Conservation (phyloP, 257 asterid species). For the Fraxinus americana region DNA sequence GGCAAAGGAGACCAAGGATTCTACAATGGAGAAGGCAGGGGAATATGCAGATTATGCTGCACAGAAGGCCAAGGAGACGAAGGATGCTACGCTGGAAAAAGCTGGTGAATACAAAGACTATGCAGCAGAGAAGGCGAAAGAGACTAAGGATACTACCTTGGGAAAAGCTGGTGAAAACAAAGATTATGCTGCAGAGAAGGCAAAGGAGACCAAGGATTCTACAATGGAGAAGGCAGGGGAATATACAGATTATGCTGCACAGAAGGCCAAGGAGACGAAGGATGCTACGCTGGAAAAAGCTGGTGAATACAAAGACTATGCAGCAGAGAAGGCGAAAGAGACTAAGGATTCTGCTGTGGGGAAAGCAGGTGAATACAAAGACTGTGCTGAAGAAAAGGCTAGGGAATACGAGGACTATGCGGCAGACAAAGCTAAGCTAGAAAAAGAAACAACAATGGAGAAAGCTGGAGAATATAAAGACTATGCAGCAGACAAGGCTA, state of each 20-base stretch:
- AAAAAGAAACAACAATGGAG: neutral
- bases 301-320: conserved; percentile 23
- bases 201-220: conserved; percentile 19
- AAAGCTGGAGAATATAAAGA: conserved; percentile 24
- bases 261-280: conserved; percentile 22
- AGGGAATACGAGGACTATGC: conserved; percentile 11
- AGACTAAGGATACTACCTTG: conserved; percentile 14
- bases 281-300: conserved; percentile 12
- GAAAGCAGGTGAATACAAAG: conserved; percentile 17
- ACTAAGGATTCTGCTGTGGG: conserved; percentile 19
- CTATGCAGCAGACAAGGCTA: conserved; percentile 8
- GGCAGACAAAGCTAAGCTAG: neutral
- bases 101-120: conserved; percentile 1
- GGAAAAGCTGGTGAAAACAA: conserved; percentile 19
- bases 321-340: conserved; percentile 20
- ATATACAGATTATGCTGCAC: neutral
- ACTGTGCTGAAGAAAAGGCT: conserved; percentile 3
- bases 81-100: neutral
- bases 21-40: neutral
- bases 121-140: conserved; percentile 26
- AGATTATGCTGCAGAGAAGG: conserved; percentile 32
- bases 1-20: conserved; percentile 17
- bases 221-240: conserved; percentile 21
- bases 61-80: conserved; percentile 33
- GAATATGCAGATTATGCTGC: conserved; percentile 11